phyloP scores from a whole-genome alignment of 192 early-diverging fungal genomes.

The Dimargaris cristalligena region DNA sequence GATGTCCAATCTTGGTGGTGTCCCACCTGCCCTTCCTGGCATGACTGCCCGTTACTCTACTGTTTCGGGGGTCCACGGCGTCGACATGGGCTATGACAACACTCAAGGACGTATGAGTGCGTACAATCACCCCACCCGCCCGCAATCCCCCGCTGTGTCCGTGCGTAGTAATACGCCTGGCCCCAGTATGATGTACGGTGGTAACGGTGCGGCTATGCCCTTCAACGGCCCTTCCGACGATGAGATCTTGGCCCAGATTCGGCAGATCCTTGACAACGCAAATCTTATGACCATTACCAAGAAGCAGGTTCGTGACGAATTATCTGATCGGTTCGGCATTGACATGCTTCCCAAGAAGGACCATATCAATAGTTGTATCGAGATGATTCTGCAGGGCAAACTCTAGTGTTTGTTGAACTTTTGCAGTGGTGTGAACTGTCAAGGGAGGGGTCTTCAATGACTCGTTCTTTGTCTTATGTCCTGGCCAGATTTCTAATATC shows the following conservation, averaged over 20 bases:
- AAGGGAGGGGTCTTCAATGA: too few species aligned
- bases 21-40: not conserved
- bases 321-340: constrained; percentile 58
- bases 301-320: constrained; percentile 90
- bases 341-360: constrained; percentile 72
- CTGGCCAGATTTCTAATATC: too few species aligned
- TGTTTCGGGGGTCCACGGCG: not conserved
- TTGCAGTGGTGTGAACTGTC: too few species aligned
- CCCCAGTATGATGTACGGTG: not conserved
- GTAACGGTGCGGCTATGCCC: too few species aligned
- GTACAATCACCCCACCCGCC: not conserved
- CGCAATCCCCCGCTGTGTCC: constrained; percentile 8
- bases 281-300: constrained; percentile 98
- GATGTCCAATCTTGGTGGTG: not conserved
- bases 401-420: too few species aligned
- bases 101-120: not conserved
- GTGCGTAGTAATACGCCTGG: constrained; percentile 7
- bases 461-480: too few species aligned
- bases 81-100: not conserved
- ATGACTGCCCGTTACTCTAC: not conserved
- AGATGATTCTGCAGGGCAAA: constrained; percentile 30
- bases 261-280: constrained; percentile 66
- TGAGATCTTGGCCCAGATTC: constrained; percentile 45
- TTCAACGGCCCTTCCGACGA: constrained; percentile 39
- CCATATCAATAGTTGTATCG: constrained; percentile 78